Conservation (phyloP, 352 stramenopile species). For the Phytopythium kandeliae region DNA sequence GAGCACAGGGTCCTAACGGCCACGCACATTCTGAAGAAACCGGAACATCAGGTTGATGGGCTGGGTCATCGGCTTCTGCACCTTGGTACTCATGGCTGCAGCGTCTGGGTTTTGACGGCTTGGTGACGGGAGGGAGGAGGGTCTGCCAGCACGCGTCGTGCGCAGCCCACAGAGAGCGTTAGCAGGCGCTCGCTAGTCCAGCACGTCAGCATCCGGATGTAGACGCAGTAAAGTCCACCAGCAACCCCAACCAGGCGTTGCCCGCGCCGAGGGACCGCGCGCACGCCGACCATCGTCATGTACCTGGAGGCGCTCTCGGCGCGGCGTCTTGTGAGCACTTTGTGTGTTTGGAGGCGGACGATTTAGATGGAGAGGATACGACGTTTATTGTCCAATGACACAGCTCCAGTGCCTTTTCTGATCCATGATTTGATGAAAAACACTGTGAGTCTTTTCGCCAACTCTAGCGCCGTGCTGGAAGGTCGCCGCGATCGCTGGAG, state of each 20-base stretch:
- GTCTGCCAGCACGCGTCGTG: background rate
- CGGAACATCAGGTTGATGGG: constrained; percentile 99
- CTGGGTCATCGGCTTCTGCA: constrained; percentile 99
- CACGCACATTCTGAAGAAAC: constrained; percentile 94
- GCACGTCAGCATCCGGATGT: background rate
- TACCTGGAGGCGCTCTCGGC: constrained; percentile 2
- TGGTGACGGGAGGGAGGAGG: background rate
- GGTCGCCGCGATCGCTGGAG: no score
- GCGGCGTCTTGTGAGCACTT: background rate
- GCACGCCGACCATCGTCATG: background rate
- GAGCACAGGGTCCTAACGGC: no score
- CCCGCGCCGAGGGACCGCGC: background rate
- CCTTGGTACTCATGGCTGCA: constrained; percentile 86
- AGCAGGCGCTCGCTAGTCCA: background rate
- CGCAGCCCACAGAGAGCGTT: background rate
- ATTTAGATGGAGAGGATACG: constrained; percentile 8
- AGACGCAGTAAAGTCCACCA: background rate
- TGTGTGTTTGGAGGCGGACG: background rate
- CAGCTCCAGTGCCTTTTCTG: no score
- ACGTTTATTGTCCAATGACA: background rate
- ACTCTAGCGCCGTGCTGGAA: background rate
- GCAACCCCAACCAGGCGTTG: background rate
- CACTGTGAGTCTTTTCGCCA: no score
- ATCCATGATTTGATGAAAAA: constrained; percentile 1
- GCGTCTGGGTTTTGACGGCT: background rate